A percentile compares a stretch with the other conserved stretches of the same genome.
These are phyloP conservation scores for Silybum marianum DNA, from an alignment of 129 eudicot species.

Conservation along the genomic window DNA sequence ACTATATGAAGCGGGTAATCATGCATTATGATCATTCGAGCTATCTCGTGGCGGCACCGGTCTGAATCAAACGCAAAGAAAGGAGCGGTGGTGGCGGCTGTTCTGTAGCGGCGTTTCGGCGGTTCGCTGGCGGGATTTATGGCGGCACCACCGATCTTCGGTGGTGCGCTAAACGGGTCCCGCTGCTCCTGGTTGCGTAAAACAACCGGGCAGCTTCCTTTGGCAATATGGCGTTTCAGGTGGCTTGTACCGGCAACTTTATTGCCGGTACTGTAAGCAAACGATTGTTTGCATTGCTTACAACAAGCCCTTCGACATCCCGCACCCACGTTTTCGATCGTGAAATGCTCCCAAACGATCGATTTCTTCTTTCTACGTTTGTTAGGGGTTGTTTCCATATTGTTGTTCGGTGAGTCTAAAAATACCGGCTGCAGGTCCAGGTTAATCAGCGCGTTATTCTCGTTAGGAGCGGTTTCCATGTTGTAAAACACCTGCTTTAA, in stretches of 20 bases:
- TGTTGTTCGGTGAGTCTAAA: background rate
- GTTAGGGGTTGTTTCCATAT: constrained; percentile 35
- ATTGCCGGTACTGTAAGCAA: constrained; percentile 81
- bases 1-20: constrained; percentile 93
- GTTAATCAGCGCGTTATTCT: constrained; percentile 39
- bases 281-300: constrained; percentile 86
- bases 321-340: constrained; percentile 62
- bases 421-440: constrained; percentile 7
- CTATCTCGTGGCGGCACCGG: constrained; percentile 75
- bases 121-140: constrained; percentile 20
- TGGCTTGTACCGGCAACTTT: constrained; percentile 95
- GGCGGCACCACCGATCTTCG: constrained; percentile 39
- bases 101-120: constrained; percentile 74
- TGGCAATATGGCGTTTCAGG: constrained; percentile 92
- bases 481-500: constrained; percentile 10
- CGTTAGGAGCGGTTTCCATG: constrained; percentile 30
- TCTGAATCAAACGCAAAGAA: constrained; percentile 68
- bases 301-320: constrained; percentile 78
- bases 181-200: constrained; percentile 61
- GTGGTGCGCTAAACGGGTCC: constrained; percentile 57
- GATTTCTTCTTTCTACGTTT: constrained; percentile 88
- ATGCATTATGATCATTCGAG: constrained; percentile 83
- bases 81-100: constrained; percentile 35
- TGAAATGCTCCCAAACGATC: constrained; percentile 91
- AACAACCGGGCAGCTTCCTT: constrained; percentile 72